A percentile compares a stretch with the other conserved stretches of the same genome.
Conservation (phyloP, 176 grass and related monocot species). For the Pontederia crassipes region DNA sequence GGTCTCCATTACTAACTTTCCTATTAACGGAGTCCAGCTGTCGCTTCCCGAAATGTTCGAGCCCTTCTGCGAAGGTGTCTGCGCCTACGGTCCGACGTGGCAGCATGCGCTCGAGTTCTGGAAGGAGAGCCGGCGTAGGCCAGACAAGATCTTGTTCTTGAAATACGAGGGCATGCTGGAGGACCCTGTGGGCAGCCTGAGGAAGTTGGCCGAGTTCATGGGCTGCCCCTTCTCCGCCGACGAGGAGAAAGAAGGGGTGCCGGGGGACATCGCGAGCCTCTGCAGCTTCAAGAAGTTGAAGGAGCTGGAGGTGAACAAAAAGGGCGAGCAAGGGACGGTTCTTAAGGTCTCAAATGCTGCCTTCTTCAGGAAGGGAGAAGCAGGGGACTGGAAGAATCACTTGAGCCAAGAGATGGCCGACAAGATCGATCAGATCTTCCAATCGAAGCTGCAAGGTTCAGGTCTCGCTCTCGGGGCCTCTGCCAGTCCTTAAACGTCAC, state of each 20-base stretch:
- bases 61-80: background rate
- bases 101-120: conserved; percentile 22
- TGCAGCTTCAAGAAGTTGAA: conserved; percentile 43
- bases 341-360: background rate
- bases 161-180: conserved; percentile 40
- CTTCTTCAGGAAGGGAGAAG: conserved; percentile 34
- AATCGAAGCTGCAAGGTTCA: conserved; percentile 18
- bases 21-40: background rate
- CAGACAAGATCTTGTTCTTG: conserved; percentile 16
- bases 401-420: conserved; percentile 27
- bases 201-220: conserved; percentile 31
- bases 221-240: conserved; percentile 23
- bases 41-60: background rate
- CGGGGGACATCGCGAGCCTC: conserved; percentile 20
- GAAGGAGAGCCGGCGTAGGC: background rate
- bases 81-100: conserved; percentile 12
- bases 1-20: conserved; percentile 21
- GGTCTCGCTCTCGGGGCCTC: background rate
- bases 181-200: conserved; percentile 11
- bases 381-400: conserved; percentile 35
- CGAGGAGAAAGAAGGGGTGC: conserved; percentile 24
- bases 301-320: conserved; percentile 34
- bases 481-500: too few relatives aligned
- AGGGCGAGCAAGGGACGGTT: background rate
- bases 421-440: conserved; percentile 22